phyloP scores from a whole-genome alignment of 176 grass and related monocot genomes.

The Lolium perenne region DNA sequence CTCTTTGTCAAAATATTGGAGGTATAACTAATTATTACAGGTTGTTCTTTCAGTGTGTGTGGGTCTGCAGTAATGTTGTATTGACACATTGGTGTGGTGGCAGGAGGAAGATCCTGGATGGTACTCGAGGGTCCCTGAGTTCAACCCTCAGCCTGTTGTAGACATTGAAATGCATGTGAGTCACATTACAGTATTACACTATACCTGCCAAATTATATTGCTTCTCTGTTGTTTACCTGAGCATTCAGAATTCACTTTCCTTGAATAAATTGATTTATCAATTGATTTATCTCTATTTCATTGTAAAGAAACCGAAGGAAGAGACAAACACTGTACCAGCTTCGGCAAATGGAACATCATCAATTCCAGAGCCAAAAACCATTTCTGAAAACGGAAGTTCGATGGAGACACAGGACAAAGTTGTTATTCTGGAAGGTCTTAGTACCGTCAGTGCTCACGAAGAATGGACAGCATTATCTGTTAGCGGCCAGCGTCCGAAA shows the following conservation, averaged over 20 bases:
- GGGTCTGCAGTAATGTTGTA: constrained; percentile 17
- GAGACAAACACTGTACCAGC: constrained; percentile 47
- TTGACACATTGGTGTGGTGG: constrained; percentile 23
- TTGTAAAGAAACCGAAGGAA: constrained; percentile 66
- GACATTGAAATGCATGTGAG: constrained; percentile 96
- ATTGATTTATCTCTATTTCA: constrained; percentile 24
- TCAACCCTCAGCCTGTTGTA: constrained; percentile 68
- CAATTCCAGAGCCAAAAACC: constrained; percentile 79
- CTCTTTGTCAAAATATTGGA: constrained; percentile 99
- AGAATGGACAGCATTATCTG: constrained; percentile 79
- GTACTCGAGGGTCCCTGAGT: constrained; percentile 82
- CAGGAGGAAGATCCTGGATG: constrained; percentile 99
- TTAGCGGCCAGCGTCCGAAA: constrained; percentile 71
- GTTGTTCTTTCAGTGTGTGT: constrained; percentile 26
- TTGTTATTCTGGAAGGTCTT: constrained; percentile 88
- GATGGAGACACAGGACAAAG: constrained; percentile 86
- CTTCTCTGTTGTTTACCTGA: constrained; percentile 19
- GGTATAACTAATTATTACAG: constrained; percentile 52
- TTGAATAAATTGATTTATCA: constrained; percentile 18
- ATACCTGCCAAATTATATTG: constrained; percentile 11
- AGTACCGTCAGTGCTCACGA: constrained; percentile 71
- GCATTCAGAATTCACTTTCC: constrained; percentile 16
- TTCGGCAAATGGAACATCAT: constrained; percentile 69
- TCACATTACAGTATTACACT: constrained; percentile 8
- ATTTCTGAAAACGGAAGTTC: constrained; percentile 83